A percentile compares a stretch with the other conserved stretches of the same genome.
Conservation (phyloP, 75 land plant genomes). For the Larix kaempferi region DNA sequence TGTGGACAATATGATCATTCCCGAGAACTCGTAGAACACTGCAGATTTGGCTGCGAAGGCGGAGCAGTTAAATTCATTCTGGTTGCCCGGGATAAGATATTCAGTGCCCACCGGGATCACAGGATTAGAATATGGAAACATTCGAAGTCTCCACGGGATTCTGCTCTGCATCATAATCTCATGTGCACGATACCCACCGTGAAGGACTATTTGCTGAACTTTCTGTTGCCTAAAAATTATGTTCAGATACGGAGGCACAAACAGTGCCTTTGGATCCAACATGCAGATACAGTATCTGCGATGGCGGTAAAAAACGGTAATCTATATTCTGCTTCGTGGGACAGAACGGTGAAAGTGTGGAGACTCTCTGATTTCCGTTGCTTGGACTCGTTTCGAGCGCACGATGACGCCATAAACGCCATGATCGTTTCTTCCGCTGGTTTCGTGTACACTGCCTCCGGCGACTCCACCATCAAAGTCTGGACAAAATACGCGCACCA, state of each 20-base stretch:
- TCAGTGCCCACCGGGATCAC: too few species aligned
- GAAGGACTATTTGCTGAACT: too few species aligned
- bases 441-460: constrained; percentile 28
- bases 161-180: too few species aligned
- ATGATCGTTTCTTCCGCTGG: constrained; percentile 15
- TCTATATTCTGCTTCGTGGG: constrained; percentile 64
- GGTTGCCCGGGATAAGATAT: too few species aligned
- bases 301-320: neutral
- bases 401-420: constrained; percentile 61
- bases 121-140: too few species aligned
- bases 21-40: too few species aligned
- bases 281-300: constrained; percentile 4
- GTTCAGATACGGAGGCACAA: neutral
- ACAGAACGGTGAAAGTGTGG: constrained; percentile 68
- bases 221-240: too few species aligned
- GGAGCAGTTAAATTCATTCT: too few species aligned
- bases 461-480: constrained; percentile 31
- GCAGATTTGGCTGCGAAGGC: too few species aligned
- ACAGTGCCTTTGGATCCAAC: constrained; percentile 1
- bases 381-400: constrained; percentile 61
- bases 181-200: too few species aligned
- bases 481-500: constrained; percentile 8
- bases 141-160: too few species aligned
- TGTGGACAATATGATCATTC: too few species aligned
- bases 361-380: constrained; percentile 41